Evolutionary conservation across 164 flowering plant species (phyloP).

Genomic region (Brasenia schreberi): DNA sequence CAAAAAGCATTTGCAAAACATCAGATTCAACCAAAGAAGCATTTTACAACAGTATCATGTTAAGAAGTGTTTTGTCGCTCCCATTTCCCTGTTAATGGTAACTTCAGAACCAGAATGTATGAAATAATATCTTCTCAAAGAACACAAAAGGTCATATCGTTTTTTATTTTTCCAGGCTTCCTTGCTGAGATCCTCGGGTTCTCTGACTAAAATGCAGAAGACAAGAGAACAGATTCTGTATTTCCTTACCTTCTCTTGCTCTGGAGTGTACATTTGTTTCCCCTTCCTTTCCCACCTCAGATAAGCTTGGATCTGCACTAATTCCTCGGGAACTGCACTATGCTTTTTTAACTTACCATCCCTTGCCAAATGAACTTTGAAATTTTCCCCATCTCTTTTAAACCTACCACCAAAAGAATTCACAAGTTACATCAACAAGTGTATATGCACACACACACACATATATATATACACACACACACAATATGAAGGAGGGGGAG

Average conservation of each 20-base stretch:
- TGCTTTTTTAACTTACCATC: conserved; percentile 19
- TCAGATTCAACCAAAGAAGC: too few species aligned
- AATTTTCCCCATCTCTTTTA: conserved; percentile 68
- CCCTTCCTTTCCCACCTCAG: conserved; percentile 97
- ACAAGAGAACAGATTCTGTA: neutral
- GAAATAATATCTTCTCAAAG: neutral
- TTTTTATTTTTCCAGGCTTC: too few species aligned
- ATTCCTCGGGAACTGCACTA: conserved; percentile 80
- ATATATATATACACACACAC: too few species aligned
- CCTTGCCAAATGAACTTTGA: conserved; percentile 34
- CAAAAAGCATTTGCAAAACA: neutral
- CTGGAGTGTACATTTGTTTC: conserved; percentile 77
- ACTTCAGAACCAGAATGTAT: too few species aligned
- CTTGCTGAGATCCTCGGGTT: neutral
- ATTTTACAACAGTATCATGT: too few species aligned
- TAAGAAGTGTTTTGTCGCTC: too few species aligned
- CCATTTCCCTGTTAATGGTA: too few species aligned
- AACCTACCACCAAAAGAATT: conserved; percentile 33
- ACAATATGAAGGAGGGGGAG: too few species aligned
- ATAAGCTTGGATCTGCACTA: conserved; percentile 91
- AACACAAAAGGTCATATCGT: too few species aligned
- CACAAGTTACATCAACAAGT: neutral
- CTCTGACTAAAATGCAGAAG: neutral
- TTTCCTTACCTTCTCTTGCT: conserved; percentile 71
- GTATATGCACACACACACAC: too few species aligned